Base-by-base conservation (phyloP, 1,139 yeast species). In the Blastobotrys capitulatus region DNA sequence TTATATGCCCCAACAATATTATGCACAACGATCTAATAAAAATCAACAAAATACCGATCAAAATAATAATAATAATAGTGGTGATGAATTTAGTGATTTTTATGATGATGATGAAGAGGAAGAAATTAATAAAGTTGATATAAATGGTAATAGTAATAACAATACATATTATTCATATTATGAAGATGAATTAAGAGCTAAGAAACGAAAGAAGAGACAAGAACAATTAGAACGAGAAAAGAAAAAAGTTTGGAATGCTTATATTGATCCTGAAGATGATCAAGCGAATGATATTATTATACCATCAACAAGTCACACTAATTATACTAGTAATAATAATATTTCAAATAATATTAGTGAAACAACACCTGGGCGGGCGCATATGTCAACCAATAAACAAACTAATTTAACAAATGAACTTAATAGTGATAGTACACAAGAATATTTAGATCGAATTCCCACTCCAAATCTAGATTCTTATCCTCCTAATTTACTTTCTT, bases 211-310 rank as follows among this genome's bases (percentile, higher is more conserved):
- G 31, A 27, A 38, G 39, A 49, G 27, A n/a, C 45, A 46, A 15
- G 51, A 51, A 27, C 52, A 54, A 13, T 40, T 45, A 25, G 52
- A 50, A 29, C 37, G 37, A 25, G 47, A 46, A 16, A 47, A 46
- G 13, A 42, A 39, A 34, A 45, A 47, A 39, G 55, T 46, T 15
- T 59, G 62, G 62, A 52, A 50, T 26, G 50, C 51, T 35, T 57
- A 49, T 42, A 57, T 59, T 39, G 57, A 57, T 42, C 38, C 52
- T 10, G 51, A 51, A 1, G 54, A 51, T 32, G 61, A 58, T 44
- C 61, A 58, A 41, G 56, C 44, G 9, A 51, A 54, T 40, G 58
- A 57, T 32, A 16, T 35, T 6, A 20, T 38, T 9, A 20, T 13
- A 19, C 25, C 40, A 8, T 13, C 32, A 5, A 32, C 49, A 47